These are phyloP conservation scores for Mrakia gelida DNA, from an alignment of 768 basidiomycete species.

Conservation along the genomic window DNA sequence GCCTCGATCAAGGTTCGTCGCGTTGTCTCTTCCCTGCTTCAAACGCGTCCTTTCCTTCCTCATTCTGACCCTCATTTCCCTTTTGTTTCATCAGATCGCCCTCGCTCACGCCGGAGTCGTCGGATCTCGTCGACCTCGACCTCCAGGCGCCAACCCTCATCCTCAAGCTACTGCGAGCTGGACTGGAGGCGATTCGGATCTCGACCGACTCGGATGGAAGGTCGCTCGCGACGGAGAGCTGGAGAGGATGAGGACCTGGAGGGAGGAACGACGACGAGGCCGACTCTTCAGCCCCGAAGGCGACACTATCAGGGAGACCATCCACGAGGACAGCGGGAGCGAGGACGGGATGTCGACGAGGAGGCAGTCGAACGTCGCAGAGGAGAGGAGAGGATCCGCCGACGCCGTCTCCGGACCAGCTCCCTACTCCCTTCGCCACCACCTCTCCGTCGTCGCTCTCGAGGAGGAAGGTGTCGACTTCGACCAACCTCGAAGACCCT, in stretches of 20 bases:
- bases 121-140: constrained; percentile 26
- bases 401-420: background rate
- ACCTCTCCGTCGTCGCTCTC: background rate
- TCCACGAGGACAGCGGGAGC: constrained; percentile 4
- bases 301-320: constrained; percentile 12
- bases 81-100: constrained; percentile 43
- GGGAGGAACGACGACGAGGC: constrained; percentile 40
- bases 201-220: constrained; percentile 43
- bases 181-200: constrained; percentile 9
- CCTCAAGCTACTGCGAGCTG: background rate
- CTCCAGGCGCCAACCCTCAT: constrained; percentile 12
- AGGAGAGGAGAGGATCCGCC: background rate
- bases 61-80: background rate
- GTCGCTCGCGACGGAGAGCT: constrained; percentile 45
- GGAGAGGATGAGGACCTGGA: constrained; percentile 43
- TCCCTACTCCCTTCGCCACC: background rate
- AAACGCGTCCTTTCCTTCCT: background rate
- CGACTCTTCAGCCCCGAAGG: constrained; percentile 12
- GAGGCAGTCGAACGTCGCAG: background rate
- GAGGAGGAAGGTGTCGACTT: background rate
- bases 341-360: background rate
- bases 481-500: background rate
- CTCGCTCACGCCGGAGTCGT: constrained; percentile 58
- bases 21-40: background rate
- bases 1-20: constrained; percentile 57